Evolutionary conservation across 495 filamentous ascomycete species (phyloP).

Genomic region (Tuber calosporum): DNA sequence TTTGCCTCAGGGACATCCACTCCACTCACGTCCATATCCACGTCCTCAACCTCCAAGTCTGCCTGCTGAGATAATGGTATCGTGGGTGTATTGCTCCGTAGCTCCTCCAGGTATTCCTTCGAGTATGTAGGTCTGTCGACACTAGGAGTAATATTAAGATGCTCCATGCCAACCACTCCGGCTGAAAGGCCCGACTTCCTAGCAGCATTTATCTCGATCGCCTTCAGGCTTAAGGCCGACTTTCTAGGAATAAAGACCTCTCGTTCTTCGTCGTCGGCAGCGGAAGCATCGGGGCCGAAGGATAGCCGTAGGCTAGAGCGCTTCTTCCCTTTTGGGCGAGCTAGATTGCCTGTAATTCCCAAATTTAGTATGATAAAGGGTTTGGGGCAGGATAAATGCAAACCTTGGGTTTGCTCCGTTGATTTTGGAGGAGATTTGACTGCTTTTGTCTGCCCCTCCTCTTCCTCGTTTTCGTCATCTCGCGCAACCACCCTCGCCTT

Average conservation of each 20-base stretch:
- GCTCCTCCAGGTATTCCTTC: slow-evolving; percentile 75
- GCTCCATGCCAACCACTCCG: slow-evolving; percentile 29
- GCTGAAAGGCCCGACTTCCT: slow-evolving; percentile 47
- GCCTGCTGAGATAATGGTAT: slow-evolving; percentile 45
- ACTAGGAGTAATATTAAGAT: slow-evolving; percentile 40
- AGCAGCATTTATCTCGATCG: slow-evolving; percentile 63
- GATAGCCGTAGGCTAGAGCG: slow-evolving; percentile 63
- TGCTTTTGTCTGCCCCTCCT: slow-evolving; percentile 44
- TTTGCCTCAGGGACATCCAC: background rate
- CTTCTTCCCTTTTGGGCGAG: slow-evolving; percentile 50
- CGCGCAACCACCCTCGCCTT: slow-evolving; percentile 39
- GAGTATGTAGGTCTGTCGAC: slow-evolving; percentile 77
- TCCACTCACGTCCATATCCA: slow-evolving; percentile 30
- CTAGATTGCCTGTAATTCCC: background rate
- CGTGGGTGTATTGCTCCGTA: slow-evolving; percentile 72
- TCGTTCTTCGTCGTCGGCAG: slow-evolving; percentile 51
- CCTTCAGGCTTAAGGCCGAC: slow-evolving; percentile 59
- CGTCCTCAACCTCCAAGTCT: slow-evolving; percentile 42
- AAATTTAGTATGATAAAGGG: slow-evolving; percentile 1
- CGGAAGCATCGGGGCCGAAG: slow-evolving; percentile 60
- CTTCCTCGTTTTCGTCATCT: slow-evolving; percentile 44
- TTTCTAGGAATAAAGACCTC: slow-evolving; percentile 64
- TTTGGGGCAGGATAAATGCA: slow-evolving; percentile 15
- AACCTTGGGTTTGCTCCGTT: background rate
- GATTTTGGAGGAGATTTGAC: slow-evolving; percentile 31